Evolutionary conservation across 306 rosid genomes (phyloP), one percentile per base, ranked within the genome.

Genomic region (Sphenostylis stenocarpa): DNA sequence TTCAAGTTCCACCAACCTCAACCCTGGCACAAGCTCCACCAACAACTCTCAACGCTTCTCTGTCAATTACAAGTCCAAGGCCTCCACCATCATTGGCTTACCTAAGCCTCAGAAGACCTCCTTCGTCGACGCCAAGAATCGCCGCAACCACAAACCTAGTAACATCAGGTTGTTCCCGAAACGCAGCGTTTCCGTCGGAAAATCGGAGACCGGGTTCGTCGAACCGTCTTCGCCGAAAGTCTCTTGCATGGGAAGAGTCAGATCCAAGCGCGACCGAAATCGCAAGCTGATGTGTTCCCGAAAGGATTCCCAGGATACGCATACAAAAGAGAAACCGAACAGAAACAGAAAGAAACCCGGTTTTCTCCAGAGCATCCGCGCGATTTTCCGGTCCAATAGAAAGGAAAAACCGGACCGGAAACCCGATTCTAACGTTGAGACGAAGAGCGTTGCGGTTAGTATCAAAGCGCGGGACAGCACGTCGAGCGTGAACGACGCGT

Each of bases 191-290:
- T 90, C 97, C 33, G 81, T 80, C 14, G 89, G 89, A 0, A 92
- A 92, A 84, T 82, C 96, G 17, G 96, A 68, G 57, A 49, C 88
- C 0, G 53, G 88, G 5, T 17, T 88, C 80, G 80, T 85, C 20
- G 99, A 95, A 81, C 99, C 99, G 1, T 87, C 97, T 0, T 95
- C 99, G 49, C 99, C 99, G 2, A 95, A 95, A 76, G 99, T 95
- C 3, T 95, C 99, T 0, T 95, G 99, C 65, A 90, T 90, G 84
- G 99, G 99, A 10, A 83, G 88, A 31, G 99, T 95, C 82, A 88
- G 92, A 80, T 95, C 99, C 55, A 95, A 86, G 84, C 80, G 88
- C 38, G 98, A 93, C 76, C 90, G 89, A 44, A 91, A 84, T 70
- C 90, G 96, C 0, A 72, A 84, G 72, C 60, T 77, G 64, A 78